Conservation (phyloP, 1,284 basidiomycete genomes). For the Mycena sp. region DNA sequence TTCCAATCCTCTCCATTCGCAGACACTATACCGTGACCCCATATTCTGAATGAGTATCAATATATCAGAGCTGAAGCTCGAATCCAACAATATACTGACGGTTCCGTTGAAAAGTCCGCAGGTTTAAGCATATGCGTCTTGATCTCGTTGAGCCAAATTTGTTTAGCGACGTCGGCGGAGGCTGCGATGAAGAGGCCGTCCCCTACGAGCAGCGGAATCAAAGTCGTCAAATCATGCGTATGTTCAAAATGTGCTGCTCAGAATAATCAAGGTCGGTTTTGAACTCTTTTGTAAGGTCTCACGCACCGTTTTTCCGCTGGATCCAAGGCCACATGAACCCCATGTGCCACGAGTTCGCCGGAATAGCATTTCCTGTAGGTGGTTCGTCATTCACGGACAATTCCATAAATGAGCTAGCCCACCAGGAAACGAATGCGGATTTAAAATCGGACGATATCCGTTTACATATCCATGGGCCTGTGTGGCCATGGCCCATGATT, state of each 20-base stretch:
- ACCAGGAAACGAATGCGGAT: constrained; percentile 28
- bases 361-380: constrained; percentile 17
- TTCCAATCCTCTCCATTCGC: constrained; percentile 34
- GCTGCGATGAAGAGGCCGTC: constrained; percentile 23
- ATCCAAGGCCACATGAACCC: constrained; percentile 34
- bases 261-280: neutral
- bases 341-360: constrained; percentile 28
- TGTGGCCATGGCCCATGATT: neutral
- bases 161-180: constrained; percentile 18
- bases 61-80: neutral
- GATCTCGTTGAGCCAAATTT: constrained; percentile 27
- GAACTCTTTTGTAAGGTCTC: neutral
- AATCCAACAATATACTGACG: constrained; percentile 2
- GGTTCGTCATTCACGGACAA: too few species aligned
- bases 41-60: constrained; percentile 12
- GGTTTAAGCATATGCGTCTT: constrained; percentile 26
- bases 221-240: constrained; percentile 24
- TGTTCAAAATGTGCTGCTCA: constrained; percentile 28
- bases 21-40: constrained; percentile 31
- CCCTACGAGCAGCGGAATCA: constrained; percentile 22
- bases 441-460: constrained; percentile 24
- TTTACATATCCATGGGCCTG: constrained; percentile 23
- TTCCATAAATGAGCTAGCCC: too few species aligned
- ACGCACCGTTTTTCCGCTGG: constrained; percentile 25
- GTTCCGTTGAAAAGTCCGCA: constrained; percentile 25